phyloP scores from a whole-genome alignment of 192 early-diverging fungal species.

The Mortierella claussenii region DNA sequence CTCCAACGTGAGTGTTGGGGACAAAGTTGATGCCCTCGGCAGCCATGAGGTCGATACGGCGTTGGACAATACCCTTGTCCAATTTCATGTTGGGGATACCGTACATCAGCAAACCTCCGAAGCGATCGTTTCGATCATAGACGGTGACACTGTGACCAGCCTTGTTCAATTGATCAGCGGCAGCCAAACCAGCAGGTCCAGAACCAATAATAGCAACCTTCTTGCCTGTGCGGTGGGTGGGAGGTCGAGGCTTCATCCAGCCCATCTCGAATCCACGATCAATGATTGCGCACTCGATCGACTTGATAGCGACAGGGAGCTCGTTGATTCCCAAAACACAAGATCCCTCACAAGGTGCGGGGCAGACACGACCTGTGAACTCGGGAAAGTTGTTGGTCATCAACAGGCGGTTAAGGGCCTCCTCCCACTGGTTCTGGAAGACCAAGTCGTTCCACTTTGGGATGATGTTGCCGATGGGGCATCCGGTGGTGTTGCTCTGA shows the following conservation, averaged over 20 bases:
- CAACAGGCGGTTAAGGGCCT: conserved; percentile 90
- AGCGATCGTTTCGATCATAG: conserved; percentile 96
- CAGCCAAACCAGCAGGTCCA: conserved; percentile 94
- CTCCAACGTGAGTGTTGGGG: conserved; percentile 89
- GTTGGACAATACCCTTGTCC: conserved; percentile 94
- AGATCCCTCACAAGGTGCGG: conserved; percentile 97
- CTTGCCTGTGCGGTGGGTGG: conserved; percentile 82
- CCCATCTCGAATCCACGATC: conserved; percentile 97
- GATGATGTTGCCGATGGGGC: conserved; percentile 98
- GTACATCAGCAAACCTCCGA: conserved; percentile 97
- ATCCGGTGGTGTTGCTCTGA: conserved; percentile 92
- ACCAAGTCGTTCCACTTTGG: conserved; percentile 99
- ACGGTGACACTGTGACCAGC: conserved; percentile 96
- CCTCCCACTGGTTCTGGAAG: conserved; percentile 96
- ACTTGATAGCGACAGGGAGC: conserved; percentile 94
- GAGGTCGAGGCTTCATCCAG: conserved; percentile 94
- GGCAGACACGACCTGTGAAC: conserved; percentile 99
- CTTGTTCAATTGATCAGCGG: conserved; percentile 98
- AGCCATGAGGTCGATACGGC: conserved; percentile 92
- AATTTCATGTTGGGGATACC: conserved; percentile 99
- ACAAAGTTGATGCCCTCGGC: conserved; percentile 96
- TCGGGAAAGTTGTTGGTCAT: conserved; percentile 99
- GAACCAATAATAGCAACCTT: conserved; percentile 92
- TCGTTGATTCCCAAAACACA: conserved; percentile 97
- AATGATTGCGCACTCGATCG: conserved; percentile 97